phyloP scores from a whole-genome alignment of 306 rosid genomes.

The Gastrolobium villosum region DNA sequence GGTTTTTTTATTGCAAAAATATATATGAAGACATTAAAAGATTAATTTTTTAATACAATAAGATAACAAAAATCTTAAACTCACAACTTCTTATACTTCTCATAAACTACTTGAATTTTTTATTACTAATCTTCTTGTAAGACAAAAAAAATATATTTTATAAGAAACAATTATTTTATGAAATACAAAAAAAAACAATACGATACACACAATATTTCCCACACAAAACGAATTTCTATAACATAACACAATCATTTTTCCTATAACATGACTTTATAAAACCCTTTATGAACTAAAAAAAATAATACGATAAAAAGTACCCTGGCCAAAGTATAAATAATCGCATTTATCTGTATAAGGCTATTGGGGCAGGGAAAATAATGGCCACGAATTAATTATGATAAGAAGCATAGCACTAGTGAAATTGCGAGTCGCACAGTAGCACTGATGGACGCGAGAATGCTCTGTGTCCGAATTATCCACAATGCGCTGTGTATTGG shows the following conservation, averaged over 20 bases:
- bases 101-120: too few relatives aligned
- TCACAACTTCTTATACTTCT: not conserved
- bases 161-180: not conserved
- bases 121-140: too few relatives aligned
- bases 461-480: conserved; percentile 38
- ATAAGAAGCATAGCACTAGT: not conserved
- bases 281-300: not conserved
- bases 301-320: too few relatives aligned
- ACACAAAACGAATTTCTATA: too few relatives aligned
- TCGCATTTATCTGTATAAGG: conserved; percentile 14
- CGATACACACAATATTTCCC: too few relatives aligned
- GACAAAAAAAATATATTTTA: too few relatives aligned
- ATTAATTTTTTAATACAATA: not conserved
- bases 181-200: not conserved
- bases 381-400: conserved; percentile 34
- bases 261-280: too few relatives aligned
- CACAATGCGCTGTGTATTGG: conserved; percentile 37
- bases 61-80: not conserved
- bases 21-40: not conserved
- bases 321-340: not conserved
- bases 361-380: conserved; percentile 19
- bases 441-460: conserved; percentile 35
- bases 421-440: conserved; percentile 39
- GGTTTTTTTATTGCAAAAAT: too few relatives aligned
- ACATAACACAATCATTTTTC: too few relatives aligned